These are phyloP conservation scores for Moelleriella libera DNA, from an alignment of 2,329 filamentous ascomycete species.

Conservation along the genomic window DNA sequence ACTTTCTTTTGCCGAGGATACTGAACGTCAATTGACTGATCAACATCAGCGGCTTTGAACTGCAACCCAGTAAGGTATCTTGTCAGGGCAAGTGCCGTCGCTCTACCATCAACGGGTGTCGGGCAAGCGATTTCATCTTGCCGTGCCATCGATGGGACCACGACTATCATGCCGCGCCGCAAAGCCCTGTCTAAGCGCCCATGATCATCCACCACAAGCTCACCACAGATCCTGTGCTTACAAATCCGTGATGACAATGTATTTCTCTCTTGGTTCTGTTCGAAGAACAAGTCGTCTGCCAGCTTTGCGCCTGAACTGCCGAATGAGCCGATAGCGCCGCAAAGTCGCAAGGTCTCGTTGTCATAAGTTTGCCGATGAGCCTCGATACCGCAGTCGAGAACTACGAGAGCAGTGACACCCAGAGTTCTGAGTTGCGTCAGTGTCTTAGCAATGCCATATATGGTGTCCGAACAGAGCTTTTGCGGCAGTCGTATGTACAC, in stretches of 20 bases:
- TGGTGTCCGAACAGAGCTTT: conserved; percentile 48
- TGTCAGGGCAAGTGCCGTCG: conserved; percentile 64
- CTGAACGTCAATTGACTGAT: conserved; percentile 10
- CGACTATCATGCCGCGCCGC: conserved; percentile 18
- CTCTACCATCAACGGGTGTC: conserved; percentile 30
- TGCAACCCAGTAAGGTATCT: conserved; percentile 48
- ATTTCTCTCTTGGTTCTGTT: background rate
- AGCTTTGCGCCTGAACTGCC: conserved; percentile 54
- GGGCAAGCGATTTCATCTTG: conserved; percentile 24
- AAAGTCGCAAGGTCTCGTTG: conserved; percentile 58
- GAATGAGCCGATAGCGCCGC: conserved; percentile 58
- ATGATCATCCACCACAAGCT: conserved; percentile 12
- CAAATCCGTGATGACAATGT: background rate
- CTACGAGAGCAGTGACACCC: conserved; percentile 68
- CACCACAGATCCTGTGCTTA: background rate
- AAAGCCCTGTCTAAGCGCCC: conserved; percentile 17
- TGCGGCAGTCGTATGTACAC: conserved; percentile 73
- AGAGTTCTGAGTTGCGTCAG: conserved; percentile 70
- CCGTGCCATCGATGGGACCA: conserved; percentile 27
- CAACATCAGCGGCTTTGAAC: background rate
- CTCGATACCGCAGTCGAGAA: conserved; percentile 55
- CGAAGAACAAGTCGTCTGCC: conserved; percentile 33
- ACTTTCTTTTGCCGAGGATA: conserved; percentile 28
- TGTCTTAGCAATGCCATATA: conserved; percentile 69
- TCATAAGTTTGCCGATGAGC: conserved; percentile 26